These are phyloP conservation scores for Rhynchosporium agropyri DNA, from an alignment of 2,329 filamentous ascomycete species.

Conservation along the genomic window DNA sequence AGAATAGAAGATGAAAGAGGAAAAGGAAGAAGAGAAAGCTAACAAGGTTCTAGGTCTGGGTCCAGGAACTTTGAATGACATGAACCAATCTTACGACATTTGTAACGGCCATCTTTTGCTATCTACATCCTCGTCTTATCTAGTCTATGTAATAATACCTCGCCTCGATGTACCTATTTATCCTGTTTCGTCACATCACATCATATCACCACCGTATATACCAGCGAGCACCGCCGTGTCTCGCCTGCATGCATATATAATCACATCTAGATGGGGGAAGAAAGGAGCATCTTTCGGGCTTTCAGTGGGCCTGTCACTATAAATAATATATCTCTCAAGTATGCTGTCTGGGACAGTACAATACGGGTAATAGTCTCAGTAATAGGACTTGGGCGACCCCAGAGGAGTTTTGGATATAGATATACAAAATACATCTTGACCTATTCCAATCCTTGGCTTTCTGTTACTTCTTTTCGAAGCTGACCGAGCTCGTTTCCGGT, in stretches of 20 bases:
- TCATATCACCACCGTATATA: conserved; percentile 32
- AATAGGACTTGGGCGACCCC: neutral
- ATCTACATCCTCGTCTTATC: neutral
- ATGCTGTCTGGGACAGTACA: conserved; percentile 20
- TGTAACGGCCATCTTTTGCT: conserved; percentile 19
- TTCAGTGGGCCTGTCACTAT: conserved; percentile 9
- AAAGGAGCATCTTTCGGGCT: conserved; percentile 24
- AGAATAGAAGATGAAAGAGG: conserved; percentile 46
- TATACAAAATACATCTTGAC: conserved; percentile 17
- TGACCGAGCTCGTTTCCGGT: neutral
- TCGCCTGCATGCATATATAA: conserved; percentile 24
- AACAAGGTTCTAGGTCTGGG: conserved; percentile 38
- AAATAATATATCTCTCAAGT: conserved; percentile 27
- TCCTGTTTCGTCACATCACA: conserved; percentile 14
- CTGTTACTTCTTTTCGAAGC: neutral
- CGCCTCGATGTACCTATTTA: conserved; percentile 17
- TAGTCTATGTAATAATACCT: conserved; percentile 6
- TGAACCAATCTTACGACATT: conserved; percentile 14
- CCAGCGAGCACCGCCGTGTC: conserved; percentile 34
- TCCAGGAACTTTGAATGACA: conserved; percentile 36
- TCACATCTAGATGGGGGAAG: conserved; percentile 31
- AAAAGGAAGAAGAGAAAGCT: neutral
- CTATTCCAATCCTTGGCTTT: neutral
- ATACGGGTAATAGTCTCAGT: neutral
- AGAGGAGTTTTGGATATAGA: conserved; percentile 18